These are phyloP conservation scores for Nidularia sp. DNA, from an alignment of 768 basidiomycete species.

Conservation along the genomic window DNA sequence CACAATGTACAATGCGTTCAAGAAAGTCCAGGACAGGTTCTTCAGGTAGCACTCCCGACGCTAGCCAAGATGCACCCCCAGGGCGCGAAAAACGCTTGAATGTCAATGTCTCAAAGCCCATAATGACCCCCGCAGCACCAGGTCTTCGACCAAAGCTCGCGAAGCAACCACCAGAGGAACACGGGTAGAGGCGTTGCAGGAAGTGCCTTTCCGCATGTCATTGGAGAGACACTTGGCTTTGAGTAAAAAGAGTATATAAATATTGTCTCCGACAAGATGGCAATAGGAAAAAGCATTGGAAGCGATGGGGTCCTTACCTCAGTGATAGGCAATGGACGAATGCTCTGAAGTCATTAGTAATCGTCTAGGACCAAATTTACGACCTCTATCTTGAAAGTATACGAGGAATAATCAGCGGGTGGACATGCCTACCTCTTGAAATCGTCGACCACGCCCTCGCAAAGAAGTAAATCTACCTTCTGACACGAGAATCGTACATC, in stretches of 20 bases:
- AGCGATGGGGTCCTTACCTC: constrained; percentile 97
- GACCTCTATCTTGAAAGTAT: constrained; percentile 55
- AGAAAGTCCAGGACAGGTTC: constrained; percentile 70
- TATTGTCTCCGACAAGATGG: constrained; percentile 83
- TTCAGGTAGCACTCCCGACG: constrained; percentile 32
- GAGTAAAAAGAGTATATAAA: constrained; percentile 82
- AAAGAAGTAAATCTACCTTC: constrained; percentile 93
- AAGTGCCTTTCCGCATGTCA: constrained; percentile 51
- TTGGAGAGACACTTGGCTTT: constrained; percentile 58
- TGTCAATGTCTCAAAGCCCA: constrained; percentile 65
- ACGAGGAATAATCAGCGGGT: constrained; percentile 96
- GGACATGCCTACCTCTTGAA: constrained; percentile 94
- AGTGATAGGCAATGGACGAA: constrained; percentile 96
- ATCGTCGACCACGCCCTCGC: constrained; percentile 94
- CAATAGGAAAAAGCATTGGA: constrained; percentile 86
- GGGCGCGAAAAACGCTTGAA: constrained; percentile 24
- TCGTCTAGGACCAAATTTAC: not conserved
- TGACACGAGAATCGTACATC: constrained; percentile 99
- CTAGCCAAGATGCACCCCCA: constrained; percentile 10
- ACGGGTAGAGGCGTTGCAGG: constrained; percentile 12
- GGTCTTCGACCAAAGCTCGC: constrained; percentile 37
- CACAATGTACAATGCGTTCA: constrained; percentile 36
- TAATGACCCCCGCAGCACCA: constrained; percentile 25
- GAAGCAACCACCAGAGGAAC: constrained; percentile 28
- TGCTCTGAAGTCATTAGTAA: constrained; percentile 4